Percentiles rank a stretch among this genome's conserved stretches.
These are phyloP conservation scores for Rehmannia glutinosa DNA, from an alignment of 257 asterid species.

Conservation along the genomic window DNA sequence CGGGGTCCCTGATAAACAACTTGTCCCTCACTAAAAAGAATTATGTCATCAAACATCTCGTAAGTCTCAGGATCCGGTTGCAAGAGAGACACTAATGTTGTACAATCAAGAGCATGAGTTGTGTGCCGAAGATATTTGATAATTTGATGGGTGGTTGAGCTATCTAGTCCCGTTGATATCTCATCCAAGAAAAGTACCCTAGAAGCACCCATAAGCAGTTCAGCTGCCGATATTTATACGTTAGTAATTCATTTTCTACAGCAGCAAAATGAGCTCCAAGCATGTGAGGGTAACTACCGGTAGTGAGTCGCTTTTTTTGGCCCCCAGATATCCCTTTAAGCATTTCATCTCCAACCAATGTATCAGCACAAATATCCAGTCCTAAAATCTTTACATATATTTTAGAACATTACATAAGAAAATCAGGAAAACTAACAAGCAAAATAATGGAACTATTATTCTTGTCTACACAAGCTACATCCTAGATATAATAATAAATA, in stretches of 20 bases:
- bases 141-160: slow-evolving; percentile 86
- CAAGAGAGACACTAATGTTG: slow-evolving; percentile 72
- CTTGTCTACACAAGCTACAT: slow-evolving; percentile 3
- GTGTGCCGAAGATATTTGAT: slow-evolving; percentile 64
- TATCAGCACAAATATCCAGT: slow-evolving; percentile 77
- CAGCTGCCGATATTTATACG: slow-evolving; percentile 54
- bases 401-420: slow-evolving; percentile 35
- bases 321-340: slow-evolving; percentile 96
- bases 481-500: not conserved
- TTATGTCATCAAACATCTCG: slow-evolving; percentile 77
- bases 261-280: slow-evolving; percentile 20
- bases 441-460: not conserved
- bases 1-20: slow-evolving; percentile 88
- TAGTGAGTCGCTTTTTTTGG: slow-evolving; percentile 83
- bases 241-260: slow-evolving; percentile 24
- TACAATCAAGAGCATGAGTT: slow-evolving; percentile 59
- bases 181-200: slow-evolving; percentile 86
- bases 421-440: slow-evolving; percentile 11
- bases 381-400: slow-evolving; percentile 52
- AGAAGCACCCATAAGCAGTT: slow-evolving; percentile 86
- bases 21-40: slow-evolving; percentile 77
- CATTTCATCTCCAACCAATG: slow-evolving; percentile 95
- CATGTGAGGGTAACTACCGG: slow-evolving; percentile 48
- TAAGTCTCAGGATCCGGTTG: slow-evolving; percentile 97
- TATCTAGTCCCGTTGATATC: slow-evolving; percentile 89